Evolutionary conservation across 2,329 filamentous ascomycete species (phyloP), one percentile per base, ranked within the genome.

Genomic region (Talaromyces piceae): DNA sequence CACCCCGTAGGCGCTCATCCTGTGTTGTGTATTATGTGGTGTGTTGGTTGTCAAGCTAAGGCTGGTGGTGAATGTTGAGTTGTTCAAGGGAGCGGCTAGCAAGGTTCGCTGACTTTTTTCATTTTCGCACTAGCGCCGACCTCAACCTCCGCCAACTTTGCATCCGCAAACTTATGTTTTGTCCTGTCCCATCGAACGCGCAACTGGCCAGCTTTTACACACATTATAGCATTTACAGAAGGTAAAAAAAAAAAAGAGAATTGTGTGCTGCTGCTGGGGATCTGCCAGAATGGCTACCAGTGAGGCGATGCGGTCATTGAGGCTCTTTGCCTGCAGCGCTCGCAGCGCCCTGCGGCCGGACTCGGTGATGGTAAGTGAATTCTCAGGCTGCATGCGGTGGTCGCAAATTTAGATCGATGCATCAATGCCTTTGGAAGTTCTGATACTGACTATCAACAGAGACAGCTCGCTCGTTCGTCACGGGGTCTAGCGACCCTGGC

Each of bases 401-500:
- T 2, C n/a, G 18, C 18, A 3, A 33, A 50, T 55, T 47, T 45
- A 33, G 23, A 41, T 22, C 20, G 16, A 23, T 41, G 5, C 3
- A 37, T 11, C 26, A 33, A 11, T 13, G 47, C 31, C 18, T 28
- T 37, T 45, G 45, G 33, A 37, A 43, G 27, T 51, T 7, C 20
- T 20, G 47, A 18, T 43, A 79, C 69, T 75, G 77, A 68, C 62
- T 62, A 56, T 55, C 67, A 46, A 65, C 67, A 56, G 33, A 37
- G 7, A 20, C 33, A 37, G 6, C 6, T 37, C 16, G 66, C 67
- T 45, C 58, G 63, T 41, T 59, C 71, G 37, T 64, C 67, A 55
- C 70, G 72, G 52, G 70, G 72, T 57, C 76, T 78, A 70, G 74
- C 75, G 37, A 78, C 76, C 50, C 61, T 66, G 16, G 52, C 56